Evolutionary conservation across 176 grass and related monocot genomes (phyloP).

Genomic region (Aegilops longissima): DNA sequence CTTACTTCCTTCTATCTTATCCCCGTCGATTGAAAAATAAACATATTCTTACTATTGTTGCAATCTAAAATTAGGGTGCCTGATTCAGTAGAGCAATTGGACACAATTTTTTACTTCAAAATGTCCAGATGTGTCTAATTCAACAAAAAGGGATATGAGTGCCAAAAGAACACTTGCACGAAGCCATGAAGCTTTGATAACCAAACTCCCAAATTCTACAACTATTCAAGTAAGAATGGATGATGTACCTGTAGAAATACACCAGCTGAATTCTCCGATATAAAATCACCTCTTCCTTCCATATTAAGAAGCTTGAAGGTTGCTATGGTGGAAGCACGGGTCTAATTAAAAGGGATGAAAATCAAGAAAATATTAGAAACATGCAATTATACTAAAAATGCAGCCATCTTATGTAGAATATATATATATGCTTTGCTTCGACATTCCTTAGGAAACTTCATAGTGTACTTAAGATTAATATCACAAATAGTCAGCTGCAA

Average conservation of each 20-base stretch:
- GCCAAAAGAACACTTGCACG: background rate
- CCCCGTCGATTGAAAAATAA: background rate
- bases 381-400: background rate
- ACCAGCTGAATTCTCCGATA: conserved; percentile 76
- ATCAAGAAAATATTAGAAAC: conserved; percentile 16
- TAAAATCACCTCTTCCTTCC: conserved; percentile 41
- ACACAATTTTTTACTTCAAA: background rate
- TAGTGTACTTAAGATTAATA: background rate
- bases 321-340: conserved; percentile 55
- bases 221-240: conserved; percentile 19
- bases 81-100: background rate
- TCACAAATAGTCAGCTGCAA: background rate
- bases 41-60: background rate
- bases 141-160: background rate
- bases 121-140: background rate
- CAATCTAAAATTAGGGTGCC: background rate
- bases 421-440: background rate
- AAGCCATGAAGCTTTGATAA: conserved; percentile 5
- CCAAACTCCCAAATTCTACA: background rate
- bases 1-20: background rate
- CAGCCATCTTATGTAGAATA: background rate
- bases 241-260: conserved; percentile 82
- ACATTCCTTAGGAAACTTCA: background rate
- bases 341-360: conserved; percentile 39
- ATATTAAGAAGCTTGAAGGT: conserved; percentile 70